Base-by-base conservation (phyloP, 768 basidiomycete species). In the Serpula lacrymans region DNA sequence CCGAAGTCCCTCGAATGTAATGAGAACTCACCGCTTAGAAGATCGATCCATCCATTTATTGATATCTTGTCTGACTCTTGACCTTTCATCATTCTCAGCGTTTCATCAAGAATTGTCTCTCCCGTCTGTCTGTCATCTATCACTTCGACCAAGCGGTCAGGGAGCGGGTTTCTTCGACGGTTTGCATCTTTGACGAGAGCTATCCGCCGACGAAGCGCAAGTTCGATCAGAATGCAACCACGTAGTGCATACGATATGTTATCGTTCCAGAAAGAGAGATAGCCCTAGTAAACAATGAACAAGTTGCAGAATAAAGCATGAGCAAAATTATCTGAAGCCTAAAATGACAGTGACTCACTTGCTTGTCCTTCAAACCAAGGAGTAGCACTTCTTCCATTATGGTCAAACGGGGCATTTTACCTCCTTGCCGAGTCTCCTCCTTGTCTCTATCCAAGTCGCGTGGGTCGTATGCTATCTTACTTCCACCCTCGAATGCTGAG, bases 241-340 rank as follows among this genome's bases (percentile, higher is more conserved):
- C 96, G 82, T 2, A 99, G 77, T 11, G 95, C 94, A 64, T 99
- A 99, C 0, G 93, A 96, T 51, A 99, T 99, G 67, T 97, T 98
- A 72, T 99, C 95, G 67, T 98, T 98, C 95, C 95, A 98, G 60
- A 98, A 98, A 1, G 92, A 95, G 27, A 98, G 80, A 63, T 98
- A 96, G 25, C 94, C 94, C 80, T 84, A 51, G 32, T 30, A 13
- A 25, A 40, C 18, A 46, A 53, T 32, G 10, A 20, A 36, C 37
- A 47, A 42, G 41, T 38, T 33, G 39, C 21, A 39, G 30, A 30
- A 34, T 38, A 34, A 29, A 37, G 36, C 25, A 43, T 37, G 37
- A 41, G 34, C 18, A 27, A 23, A 43, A n/a, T n/a, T n/a, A n/a
- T n/a, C n/a, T n/a, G n/a, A n/a, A n/a, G n/a, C 10, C 21, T n/a